Conservation (phyloP, 176 grass and related monocot species). For the Eleusine indica region DNA sequence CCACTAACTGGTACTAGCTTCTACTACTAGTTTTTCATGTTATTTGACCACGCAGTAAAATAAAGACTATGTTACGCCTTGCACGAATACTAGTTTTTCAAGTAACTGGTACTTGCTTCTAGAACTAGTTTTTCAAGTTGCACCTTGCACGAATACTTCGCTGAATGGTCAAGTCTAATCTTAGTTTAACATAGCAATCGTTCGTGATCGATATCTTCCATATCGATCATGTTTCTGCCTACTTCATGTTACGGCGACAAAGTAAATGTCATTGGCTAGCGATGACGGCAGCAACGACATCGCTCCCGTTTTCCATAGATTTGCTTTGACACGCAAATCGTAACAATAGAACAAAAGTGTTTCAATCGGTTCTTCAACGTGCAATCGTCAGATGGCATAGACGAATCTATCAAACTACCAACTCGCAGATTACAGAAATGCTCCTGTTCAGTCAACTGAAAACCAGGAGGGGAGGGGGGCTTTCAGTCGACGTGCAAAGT, state of each 20-base stretch:
- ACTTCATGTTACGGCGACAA: background rate
- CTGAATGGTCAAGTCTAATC: background rate
- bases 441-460: too few species aligned
- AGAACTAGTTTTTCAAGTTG: too few species aligned
- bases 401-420: too few species aligned
- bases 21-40: too few species aligned
- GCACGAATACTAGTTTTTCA: too few species aligned
- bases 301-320: background rate
- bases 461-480: too few species aligned
- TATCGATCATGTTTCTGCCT: background rate
- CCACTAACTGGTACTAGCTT: too few species aligned
- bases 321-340: background rate
- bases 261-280: background rate
- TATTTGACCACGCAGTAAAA: background rate
- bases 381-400: too few species aligned
- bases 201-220: background rate
- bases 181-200: background rate
- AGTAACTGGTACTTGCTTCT: too few species aligned
- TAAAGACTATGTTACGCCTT: background rate
- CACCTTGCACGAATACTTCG: too few species aligned
- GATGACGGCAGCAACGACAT: background rate
- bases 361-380: background rate
- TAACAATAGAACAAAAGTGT: background rate
- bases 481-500: too few species aligned
- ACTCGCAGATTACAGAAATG: background rate